Base-by-base conservation (phyloP, 345 rosid species). In the Draba incana region DNA sequence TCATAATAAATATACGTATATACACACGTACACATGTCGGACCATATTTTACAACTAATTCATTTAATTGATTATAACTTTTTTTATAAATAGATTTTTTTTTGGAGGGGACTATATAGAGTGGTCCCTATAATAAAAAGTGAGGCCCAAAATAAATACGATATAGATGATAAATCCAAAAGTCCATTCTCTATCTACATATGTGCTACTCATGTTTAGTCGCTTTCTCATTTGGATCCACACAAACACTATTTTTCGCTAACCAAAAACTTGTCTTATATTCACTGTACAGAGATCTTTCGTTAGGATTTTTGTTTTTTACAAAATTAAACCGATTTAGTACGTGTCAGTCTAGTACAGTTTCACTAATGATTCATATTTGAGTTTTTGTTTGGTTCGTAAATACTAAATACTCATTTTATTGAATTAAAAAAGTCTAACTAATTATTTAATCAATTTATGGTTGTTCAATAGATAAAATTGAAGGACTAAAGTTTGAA, bases 151-250 rank as follows among this genome's bases (percentile, higher is more conserved):
- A 45, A 27, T 53, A 74, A 73, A 74, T 73, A 49, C 48, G 53
- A 30, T 64, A 52, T 61, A 50, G 60, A 60, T 65, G 57, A 67
- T 51, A 60, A 60, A 45, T 60, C 51, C 73, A 59, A 67, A 59
- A 74, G 73, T 73, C 78, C 78, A 66, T 61, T 61, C 63, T 61
- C 72, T 58, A 46, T 66, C 68, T 57, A 59, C 38, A 27, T 44
- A 44, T 74, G 38, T 74, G 52, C 69, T 54, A 60, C 58, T 61
- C 69, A 20, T 12, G 74, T 75, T 75, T 30, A 54, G 78, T 75
- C 78, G 78, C 78, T 64, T 44, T 79, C 79, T 12, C 70, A 49
- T 57, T 72, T 72, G 77, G 66, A 65, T 57, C 71, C 77, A 65
- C 66, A 65, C 47, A 37, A 24, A 14, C 51, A 64, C 55, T 55